phyloP scores from a whole-genome alignment of 192 early-diverging fungal species.

The Backusella sp. region DNA sequence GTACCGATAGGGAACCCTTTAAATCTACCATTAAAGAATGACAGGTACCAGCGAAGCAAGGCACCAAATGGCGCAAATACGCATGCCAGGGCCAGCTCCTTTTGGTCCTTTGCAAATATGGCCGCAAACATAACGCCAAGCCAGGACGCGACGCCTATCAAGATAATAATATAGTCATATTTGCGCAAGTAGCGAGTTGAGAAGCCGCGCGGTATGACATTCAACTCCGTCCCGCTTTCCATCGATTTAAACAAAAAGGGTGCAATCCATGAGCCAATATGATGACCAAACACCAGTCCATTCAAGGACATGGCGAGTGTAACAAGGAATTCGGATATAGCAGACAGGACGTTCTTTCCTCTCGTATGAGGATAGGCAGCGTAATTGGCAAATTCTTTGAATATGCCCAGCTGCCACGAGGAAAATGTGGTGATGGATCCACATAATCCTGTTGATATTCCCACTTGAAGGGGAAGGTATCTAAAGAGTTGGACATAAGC shows the following conservation, averaged over 20 bases:
- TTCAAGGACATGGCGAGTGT: constrained; percentile 47
- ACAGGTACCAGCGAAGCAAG: constrained; percentile 49
- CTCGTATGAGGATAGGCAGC: constrained; percentile 15
- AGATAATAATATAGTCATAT: background rate
- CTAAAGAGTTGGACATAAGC: background rate
- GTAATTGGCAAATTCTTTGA: constrained; percentile 43
- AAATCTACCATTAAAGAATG: constrained; percentile 37
- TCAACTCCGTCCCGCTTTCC: background rate
- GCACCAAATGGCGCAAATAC: constrained; percentile 55
- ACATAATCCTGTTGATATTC: constrained; percentile 68
- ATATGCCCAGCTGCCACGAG: constrained; percentile 67
- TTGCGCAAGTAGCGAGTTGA: background rate
- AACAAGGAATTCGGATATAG: constrained; percentile 41
- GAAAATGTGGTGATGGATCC: constrained; percentile 86
- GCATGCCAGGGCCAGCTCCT: constrained; percentile 38
- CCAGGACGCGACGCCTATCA: constrained; percentile 28
- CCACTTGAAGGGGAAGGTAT: constrained; percentile 50
- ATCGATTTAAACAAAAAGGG: background rate
- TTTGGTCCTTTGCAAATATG: constrained; percentile 19
- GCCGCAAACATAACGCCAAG: constrained; percentile 38
- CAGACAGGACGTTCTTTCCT: constrained; percentile 47
- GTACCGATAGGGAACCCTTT: constrained; percentile 50
- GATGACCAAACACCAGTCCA: constrained; percentile 46
- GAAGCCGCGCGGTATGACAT: constrained; percentile 16
- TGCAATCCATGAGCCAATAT: constrained; percentile 37